phyloP scores from a whole-genome alignment of 345 rosid species.

The Erodium maritimum region DNA sequence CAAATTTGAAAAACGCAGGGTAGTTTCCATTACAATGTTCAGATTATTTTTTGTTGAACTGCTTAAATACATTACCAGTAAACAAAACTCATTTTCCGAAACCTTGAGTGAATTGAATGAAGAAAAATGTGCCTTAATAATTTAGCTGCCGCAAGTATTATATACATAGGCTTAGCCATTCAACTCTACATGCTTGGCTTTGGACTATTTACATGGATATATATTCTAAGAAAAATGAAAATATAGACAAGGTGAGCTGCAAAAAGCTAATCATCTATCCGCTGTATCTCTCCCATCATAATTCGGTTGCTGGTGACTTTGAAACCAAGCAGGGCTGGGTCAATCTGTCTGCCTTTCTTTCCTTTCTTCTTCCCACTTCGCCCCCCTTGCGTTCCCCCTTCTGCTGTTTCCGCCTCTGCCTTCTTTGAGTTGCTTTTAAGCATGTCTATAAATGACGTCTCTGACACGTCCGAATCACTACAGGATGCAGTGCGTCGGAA shows the following conservation, averaged over 20 bases:
- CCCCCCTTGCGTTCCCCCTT: conserved; percentile 15
- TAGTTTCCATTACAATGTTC: no score
- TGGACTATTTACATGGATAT: no score
- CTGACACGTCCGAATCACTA: conserved; percentile 35
- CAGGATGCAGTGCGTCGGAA: conserved; percentile 37
- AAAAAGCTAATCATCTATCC: conserved; percentile 47
- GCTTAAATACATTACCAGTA: no score
- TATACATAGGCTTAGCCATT: neutral
- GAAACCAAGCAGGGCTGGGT: conserved; percentile 85
- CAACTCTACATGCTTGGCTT: no score
- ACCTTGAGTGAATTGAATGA: no score
- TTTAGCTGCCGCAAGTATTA: no score
- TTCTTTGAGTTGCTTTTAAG: conserved; percentile 36
- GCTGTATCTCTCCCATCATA: conserved; percentile 82
- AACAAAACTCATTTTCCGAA: no score
- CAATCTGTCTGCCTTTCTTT: conserved; percentile 79
- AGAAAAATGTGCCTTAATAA: no score
- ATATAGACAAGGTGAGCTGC: no score
- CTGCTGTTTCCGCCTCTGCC: conserved; percentile 21
- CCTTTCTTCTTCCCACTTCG: conserved; percentile 72
- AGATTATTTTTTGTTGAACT: no score
- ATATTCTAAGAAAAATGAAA: no score
- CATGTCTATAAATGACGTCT: conserved; percentile 75
- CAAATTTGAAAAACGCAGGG: no score
- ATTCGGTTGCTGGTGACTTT: conserved; percentile 88